Base-by-base conservation (phyloP, 805 yeast species). In the Yarrowia phangngaensis region DNA sequence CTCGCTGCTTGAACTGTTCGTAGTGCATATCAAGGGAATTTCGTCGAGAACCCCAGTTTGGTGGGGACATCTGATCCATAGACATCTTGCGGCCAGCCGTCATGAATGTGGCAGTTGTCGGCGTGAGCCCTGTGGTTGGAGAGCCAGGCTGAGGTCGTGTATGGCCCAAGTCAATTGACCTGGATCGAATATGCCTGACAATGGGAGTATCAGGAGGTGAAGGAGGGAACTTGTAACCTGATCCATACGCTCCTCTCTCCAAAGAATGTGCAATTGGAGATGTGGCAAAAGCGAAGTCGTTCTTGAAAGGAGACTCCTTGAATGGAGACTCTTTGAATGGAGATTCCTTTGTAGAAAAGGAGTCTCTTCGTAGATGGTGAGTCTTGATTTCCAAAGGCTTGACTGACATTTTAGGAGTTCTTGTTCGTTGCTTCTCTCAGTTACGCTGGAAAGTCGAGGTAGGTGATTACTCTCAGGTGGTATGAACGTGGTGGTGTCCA, bases 61-160 rank as follows among this genome's bases (percentile, higher is more conserved):
- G 48, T 3, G 48, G 35, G 29, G 48, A 41, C 27, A 23, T 30
- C 8, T 29, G 35, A 35, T 41, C 48, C 5, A 41, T 29, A 16
- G 35, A 29, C 35, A 29, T 29, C 6, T 30, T 29, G 8, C 48
- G 27, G 12, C 48, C 48, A 2, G 48, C 48, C 4, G 48, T 41
- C 48, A 41, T 41, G 48, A 41, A 41, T 11, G 48, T 30, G 11
- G 48, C 48, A 2, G 48, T 41, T 12, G 48, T 41, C 22, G 48
- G 35, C 2, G 48, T 29, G 8, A 41, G 20, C 2, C 48, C 35
- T 4, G 48, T 41, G 6, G 48, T 41, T 2, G 48, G 48, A 8
- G 48, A 30, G 6, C 35, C 34, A 7, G 48, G 48, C 12, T 12
- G 27, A 3, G 34, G 35, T n/a, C 35, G 11, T 2, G 35, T 22